Base-by-base conservation (phyloP, 371 early-diverging fungal genomes). In the Mortierella sp. region DNA sequence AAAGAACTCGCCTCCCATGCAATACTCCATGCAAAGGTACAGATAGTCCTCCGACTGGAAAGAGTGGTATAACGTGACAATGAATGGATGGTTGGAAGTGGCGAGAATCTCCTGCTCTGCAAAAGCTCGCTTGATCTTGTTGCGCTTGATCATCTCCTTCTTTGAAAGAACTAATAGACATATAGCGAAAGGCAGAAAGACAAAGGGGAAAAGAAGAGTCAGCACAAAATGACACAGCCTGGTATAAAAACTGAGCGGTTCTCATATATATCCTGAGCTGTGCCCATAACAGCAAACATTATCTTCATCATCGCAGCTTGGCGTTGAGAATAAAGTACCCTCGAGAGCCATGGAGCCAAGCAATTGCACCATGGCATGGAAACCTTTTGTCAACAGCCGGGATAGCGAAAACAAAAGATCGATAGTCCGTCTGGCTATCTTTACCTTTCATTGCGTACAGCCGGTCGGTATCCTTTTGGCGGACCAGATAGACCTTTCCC, bases 1-100 rank as follows among this genome's bases (percentile, higher is more conserved):
- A 89, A 97, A 98, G 84, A 98, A 98, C 92, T 99, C 99, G 76
- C 99, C 99, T 71, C 99, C 99, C 83, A 95, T 92, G 84, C 99
- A 99, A 91, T 99, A 99, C 81, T 99, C 99, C 98, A 99, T 98
- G 78, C 98, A 95, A 83, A 99, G 95, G 87, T 97, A 99, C 38
- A 99, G 89, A 77, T 98, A 94, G 74, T 97, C 96, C 84, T 97
- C 95, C 81, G 96, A 96, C 88, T 99, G 98, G 88, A 99, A 99
- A n/a, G 96, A 96, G 89, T 98, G 97, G 88, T 98, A 97, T 77
- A 99, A 91, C 38, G 99, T 96, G 51, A 99, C 98, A 84, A 99
- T 97, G 88, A 99, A 99, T 21, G 99, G 98, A 86, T 97, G 97
- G 89, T 99, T 98, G 55, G 97, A 92, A 4, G 93, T 94, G 43